Evolutionary conservation across 208 protist genomes (phyloP).

Genomic region (Leishmania lainsoni): DNA sequence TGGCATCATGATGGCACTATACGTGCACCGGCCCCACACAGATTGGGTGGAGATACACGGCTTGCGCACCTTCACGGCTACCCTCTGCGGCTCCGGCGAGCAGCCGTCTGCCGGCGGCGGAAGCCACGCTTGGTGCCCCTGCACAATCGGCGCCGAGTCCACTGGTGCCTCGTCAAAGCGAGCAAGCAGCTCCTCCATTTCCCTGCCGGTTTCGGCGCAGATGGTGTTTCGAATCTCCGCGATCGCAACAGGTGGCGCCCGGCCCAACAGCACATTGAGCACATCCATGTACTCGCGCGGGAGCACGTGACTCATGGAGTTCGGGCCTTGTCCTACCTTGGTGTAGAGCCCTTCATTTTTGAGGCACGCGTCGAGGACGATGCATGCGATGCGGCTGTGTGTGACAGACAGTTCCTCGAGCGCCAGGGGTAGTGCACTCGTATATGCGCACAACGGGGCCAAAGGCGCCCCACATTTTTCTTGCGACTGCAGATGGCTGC

Average conservation of each 20-base stretch:
- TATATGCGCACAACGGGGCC: constrained; percentile 54
- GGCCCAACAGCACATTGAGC: constrained; percentile 75
- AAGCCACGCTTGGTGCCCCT: constrained; percentile 88
- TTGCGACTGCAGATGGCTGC: background rate
- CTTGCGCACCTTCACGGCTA: constrained; percentile 96
- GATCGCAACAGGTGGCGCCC: constrained; percentile 58
- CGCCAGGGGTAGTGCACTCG: constrained; percentile 57
- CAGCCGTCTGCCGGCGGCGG: constrained; percentile 23
- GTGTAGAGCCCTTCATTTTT: constrained; percentile 91
- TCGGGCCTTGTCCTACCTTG: constrained; percentile 86
- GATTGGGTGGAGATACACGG: constrained; percentile 77
- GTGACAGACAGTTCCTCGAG: constrained; percentile 57
- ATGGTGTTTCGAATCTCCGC: constrained; percentile 56
- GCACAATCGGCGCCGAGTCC: constrained; percentile 94
- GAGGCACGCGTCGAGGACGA: constrained; percentile 64
- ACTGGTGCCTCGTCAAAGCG: constrained; percentile 90
- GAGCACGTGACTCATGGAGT: constrained; percentile 88
- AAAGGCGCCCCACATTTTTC: constrained; percentile 17
- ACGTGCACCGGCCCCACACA: constrained; percentile 82
- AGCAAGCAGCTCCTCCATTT: constrained; percentile 80
- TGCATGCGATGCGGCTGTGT: constrained; percentile 46
- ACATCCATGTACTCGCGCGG: constrained; percentile 80
- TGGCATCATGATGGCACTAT: constrained; percentile 61
- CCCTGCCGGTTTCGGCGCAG: constrained; percentile 54
- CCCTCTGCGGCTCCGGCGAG: constrained; percentile 29